Evolutionary conservation across 306 rosid genomes (phyloP), one percentile per base, ranked within the genome.

Genomic region (Cicer chorassanicum): DNA sequence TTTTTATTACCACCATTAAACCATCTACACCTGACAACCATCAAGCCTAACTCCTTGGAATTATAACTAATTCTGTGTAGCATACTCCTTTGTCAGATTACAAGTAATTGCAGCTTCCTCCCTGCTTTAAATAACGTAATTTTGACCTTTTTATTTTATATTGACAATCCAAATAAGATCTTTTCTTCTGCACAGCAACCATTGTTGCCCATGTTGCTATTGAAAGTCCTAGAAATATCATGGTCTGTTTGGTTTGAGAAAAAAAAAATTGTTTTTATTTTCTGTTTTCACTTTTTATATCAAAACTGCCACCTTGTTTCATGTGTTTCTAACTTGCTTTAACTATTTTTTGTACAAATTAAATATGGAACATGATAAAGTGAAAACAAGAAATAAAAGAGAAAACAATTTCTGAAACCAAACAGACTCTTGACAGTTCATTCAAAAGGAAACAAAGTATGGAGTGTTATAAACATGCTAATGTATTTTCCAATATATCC

Each of bases 71-170:
- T 75, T 34, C 40, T 6, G 14, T 48, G 51, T 8, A 8, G 14
- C 59, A 55, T 71, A 71, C 54, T 50, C 68, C 49, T 36, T 56
- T 42, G 60, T 53, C 68, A 51, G 13, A 75, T 70, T 81, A 39
- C 70, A 54, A 73, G 42, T 48, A 53, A 68, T 69, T 24, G 49
- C 24, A 36, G 45, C 62, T 42, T 79, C 39, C 53, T 34, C 51
- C 2, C 12, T 62, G 54, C 65, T 34, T 29, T 63, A 53, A 53
- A 63, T 36, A 72, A 38, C 44, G 9, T 24, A 10, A 16, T 61
- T 60, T 41, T 2, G 50, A 54, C 66, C 43, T 5, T 65, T 43
- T 16, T 42, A 50, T 50, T 21, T 21, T 34, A 24, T 6, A 72
- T 53, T 38, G 56, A 62, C 24, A 71, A 46, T 70, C 15, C 36